These are phyloP conservation scores for Ajuga reptans DNA, from an alignment of 305 asterid species.

Conservation along the genomic window DNA sequence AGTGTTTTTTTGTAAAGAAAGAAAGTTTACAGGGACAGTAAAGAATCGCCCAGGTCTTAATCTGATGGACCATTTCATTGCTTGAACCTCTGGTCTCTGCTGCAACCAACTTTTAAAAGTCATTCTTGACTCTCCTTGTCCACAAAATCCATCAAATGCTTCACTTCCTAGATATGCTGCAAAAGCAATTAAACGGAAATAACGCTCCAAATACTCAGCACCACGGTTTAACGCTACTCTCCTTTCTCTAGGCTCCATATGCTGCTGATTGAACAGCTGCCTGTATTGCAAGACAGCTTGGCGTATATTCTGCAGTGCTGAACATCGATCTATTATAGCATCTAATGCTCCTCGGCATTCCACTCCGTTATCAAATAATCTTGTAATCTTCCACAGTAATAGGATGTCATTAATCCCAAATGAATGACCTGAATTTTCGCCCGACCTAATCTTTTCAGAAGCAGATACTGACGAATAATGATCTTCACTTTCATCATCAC, in stretches of 20 bases:
- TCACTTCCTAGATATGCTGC: constrained; percentile 97
- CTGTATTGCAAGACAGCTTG: constrained; percentile 96
- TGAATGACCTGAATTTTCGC: constrained; percentile 45
- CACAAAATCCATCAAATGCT: constrained; percentile 92
- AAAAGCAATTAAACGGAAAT: constrained; percentile 94
- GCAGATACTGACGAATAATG: constrained; percentile 33
- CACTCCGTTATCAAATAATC: constrained; percentile 95
- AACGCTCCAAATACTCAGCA: constrained; percentile 98
- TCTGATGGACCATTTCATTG: constrained; percentile 98
- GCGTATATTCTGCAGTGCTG: constrained; percentile 93
- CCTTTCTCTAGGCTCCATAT: constrained; percentile 93
- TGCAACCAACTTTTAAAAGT: constrained; percentile 89
- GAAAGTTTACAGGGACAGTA: constrained; percentile 77
- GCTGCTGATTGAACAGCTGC: constrained; percentile 83
- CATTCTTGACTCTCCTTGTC: constrained; percentile 73
- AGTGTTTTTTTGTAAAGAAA: constrained; percentile 23
- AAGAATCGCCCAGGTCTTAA: constrained; percentile 94
- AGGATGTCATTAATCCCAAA: constrained; percentile 96
- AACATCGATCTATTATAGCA: constrained; percentile 85
- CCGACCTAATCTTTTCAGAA: constrained; percentile 37
- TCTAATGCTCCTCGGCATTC: constrained; percentile 95
- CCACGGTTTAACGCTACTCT: constrained; percentile 93
- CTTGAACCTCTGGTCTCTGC: constrained; percentile 92
- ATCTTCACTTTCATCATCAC: constrained; percentile 55
- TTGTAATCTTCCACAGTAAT: constrained; percentile 83